Evolutionary conservation across 2,329 filamentous ascomycete species (phyloP).

Genomic region (Didymella sp.): DNA sequence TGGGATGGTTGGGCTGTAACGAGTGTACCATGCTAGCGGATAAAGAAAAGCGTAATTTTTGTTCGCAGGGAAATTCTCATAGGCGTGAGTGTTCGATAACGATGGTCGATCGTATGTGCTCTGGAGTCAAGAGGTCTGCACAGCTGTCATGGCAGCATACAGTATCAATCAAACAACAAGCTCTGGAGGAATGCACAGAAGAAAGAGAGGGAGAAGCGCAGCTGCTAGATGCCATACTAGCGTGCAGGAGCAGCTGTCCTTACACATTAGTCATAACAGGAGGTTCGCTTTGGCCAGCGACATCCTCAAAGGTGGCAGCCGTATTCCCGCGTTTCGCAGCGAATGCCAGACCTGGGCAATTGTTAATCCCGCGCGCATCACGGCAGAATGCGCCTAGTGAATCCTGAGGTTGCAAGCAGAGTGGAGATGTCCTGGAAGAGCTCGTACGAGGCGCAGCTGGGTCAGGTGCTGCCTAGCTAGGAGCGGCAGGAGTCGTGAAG

Average conservation of each 20-base stretch:
- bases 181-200: neutral
- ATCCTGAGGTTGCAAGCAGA: neutral
- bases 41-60: neutral
- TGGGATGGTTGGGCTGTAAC: conserved; percentile 24
- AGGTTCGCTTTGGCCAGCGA: neutral
- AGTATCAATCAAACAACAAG: neutral
- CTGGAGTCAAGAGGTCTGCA: neutral
- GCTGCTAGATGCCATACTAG: neutral
- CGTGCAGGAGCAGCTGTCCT: conserved; percentile 1
- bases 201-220: neutral
- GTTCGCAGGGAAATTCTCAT: neutral
- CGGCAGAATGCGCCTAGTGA: neutral
- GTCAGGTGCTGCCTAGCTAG: neutral
- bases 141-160: neutral
- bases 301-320: neutral
- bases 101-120: neutral
- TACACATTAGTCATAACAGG: conserved; percentile 5
- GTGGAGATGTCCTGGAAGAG: conserved; percentile 3
- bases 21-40: conserved; percentile 4
- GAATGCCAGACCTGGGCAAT: no score
- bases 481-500: conserved; percentile 12
- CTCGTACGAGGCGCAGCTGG: conserved; percentile 17
- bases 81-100: neutral
- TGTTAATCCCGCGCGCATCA: neutral
- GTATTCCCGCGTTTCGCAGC: conserved; percentile 6